Conservation (phyloP, 306 rosid species). For the Ormosia semicastrata region DNA sequence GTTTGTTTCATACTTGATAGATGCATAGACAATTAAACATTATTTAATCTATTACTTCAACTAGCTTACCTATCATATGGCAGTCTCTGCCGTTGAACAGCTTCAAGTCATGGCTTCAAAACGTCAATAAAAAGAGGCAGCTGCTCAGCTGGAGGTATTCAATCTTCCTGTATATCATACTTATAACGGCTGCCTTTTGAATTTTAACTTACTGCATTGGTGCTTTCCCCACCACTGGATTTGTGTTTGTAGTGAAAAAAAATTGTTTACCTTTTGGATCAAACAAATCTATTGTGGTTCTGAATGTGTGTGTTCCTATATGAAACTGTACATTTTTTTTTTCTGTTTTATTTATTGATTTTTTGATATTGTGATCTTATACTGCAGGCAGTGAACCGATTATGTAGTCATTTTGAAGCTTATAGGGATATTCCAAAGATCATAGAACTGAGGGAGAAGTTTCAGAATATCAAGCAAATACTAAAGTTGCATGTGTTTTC, state of each 20-base stretch:
- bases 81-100: slow-evolving; percentile 99
- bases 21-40: slow-evolving; percentile 5
- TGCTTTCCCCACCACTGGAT: not conserved
- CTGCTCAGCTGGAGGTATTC: slow-evolving; percentile 92
- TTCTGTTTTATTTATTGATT: not conserved
- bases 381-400: slow-evolving; percentile 94
- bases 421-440: slow-evolving; percentile 96
- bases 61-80: slow-evolving; percentile 39
- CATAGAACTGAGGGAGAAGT: slow-evolving; percentile 96
- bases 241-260: too few species aligned
- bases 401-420: slow-evolving; percentile 97
- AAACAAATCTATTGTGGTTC: too few species aligned
- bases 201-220: slow-evolving; percentile 10
- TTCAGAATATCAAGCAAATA: slow-evolving; percentile 95
- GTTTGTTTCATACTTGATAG: not conserved
- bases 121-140: slow-evolving; percentile 93
- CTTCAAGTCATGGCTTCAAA: slow-evolving; percentile 99
- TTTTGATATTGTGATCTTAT: slow-evolving; percentile 29
- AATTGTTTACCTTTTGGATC: too few species aligned
- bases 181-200: not conserved
- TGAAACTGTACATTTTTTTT: not conserved
- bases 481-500: slow-evolving; percentile 95
- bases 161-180: not conserved
- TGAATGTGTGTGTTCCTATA: too few species aligned
- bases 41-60: slow-evolving; percentile 15